These are phyloP conservation scores for Gossypium schwendimanii DNA, from an alignment of 441 rosid genomes.

Conservation along the genomic window DNA sequence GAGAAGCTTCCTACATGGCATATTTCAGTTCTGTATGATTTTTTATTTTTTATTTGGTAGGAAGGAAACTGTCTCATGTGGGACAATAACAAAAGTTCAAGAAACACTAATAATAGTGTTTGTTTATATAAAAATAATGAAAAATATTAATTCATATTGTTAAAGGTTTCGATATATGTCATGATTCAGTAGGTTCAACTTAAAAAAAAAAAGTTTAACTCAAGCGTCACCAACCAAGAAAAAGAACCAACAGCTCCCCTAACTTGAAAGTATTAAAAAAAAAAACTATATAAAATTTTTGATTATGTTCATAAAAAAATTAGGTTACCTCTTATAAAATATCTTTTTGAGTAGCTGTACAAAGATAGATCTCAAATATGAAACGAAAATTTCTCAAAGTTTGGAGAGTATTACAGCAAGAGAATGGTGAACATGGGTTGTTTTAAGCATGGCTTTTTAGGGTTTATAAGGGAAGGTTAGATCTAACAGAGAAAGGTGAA, in stretches of 20 bases:
- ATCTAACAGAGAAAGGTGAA: constrained; percentile 21
- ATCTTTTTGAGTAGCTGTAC: neutral
- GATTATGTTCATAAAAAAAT: neutral
- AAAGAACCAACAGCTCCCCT: neutral
- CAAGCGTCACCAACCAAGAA: neutral
- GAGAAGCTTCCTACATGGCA: neutral
- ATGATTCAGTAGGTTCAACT: neutral
- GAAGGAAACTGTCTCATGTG: neutral
- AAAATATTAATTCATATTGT: neutral
- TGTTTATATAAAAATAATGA: neutral
- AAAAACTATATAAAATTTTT: neutral
- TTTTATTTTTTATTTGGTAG: neutral
- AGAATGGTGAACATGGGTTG: neutral
- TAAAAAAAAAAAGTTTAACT: neutral
- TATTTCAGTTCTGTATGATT: neutral
- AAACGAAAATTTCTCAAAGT: constrained; percentile 8
- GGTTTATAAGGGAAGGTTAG: constrained; percentile 5
- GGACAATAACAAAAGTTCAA: neutral
- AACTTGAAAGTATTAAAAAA: neutral
- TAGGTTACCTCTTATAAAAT: constrained; percentile 3
- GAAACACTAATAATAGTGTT: neutral
- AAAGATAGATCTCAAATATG: neutral
- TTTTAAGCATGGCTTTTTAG: constrained; percentile 9
- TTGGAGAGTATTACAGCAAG: neutral
- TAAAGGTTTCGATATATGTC: neutral